Evolutionary conservation across 345 rosid species (phyloP).

Genomic region (Leavenworthia alabamica): DNA sequence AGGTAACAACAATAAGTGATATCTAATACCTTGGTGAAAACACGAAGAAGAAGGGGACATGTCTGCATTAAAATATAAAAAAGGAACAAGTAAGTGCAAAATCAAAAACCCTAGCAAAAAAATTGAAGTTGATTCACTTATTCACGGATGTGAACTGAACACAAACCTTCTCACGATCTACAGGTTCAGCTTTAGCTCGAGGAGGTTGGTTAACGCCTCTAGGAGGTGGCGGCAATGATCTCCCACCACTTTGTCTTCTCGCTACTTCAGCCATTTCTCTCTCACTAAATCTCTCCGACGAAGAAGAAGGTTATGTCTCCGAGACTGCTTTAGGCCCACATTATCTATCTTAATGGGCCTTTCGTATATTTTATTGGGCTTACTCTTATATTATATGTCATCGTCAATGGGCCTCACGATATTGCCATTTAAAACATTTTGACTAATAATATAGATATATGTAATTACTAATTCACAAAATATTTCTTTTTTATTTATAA

Average conservation of each 20-base stretch:
- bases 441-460: no score
- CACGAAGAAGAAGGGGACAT: slow-evolving; percentile 90
- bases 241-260: slow-evolving; percentile 58
- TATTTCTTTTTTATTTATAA: not conserved
- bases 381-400: not conserved
- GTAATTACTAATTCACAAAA: not conserved
- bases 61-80: slow-evolving; percentile 40
- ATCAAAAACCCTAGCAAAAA: not conserved
- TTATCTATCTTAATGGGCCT: not conserved
- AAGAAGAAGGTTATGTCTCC: not conserved
- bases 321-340: slow-evolving; percentile 1
- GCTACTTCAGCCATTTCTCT: slow-evolving; percentile 52
- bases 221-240: slow-evolving; percentile 49
- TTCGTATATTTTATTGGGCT: not conserved
- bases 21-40: slow-evolving; percentile 72
- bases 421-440: no score
- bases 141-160: not conserved
- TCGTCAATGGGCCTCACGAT: not conserved
- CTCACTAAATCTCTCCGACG: slow-evolving; percentile 11
- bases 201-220: slow-evolving; percentile 55
- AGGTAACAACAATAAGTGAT: not conserved
- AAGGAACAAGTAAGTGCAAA: not conserved
- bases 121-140: not conserved
- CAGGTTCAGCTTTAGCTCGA: slow-evolving; percentile 54
- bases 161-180: slow-evolving; percentile 80